Evolutionary conservation across 345 rosid species (phyloP), one percentile per base, ranked within the genome.

Genomic region (Punica granatum): DNA sequence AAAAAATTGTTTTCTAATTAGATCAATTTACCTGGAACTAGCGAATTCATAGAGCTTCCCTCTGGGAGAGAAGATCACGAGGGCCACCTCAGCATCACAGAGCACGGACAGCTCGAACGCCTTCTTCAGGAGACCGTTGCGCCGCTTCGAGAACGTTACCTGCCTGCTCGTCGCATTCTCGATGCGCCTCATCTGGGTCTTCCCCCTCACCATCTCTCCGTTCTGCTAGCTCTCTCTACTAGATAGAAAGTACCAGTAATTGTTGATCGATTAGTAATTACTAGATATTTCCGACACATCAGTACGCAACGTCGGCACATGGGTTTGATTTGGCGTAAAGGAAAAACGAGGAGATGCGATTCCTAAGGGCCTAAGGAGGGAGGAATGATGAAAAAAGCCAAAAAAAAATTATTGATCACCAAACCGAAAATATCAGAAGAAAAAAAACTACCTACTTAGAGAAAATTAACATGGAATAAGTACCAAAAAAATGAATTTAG

Each of bases 141-240:
- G 75, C 54, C 94, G n/a, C 71, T 88, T 88, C 33, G 94, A 88
- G 79, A 88, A 88, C 18, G 94, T 88, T 19, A 88, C 94, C 78
- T 88, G 94, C 78, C 90, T 77, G 77, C 90, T 88, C 69, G 94
- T 77, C 21, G 90, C 86, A 66, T 88, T 88, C 77, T 88, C 94
- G 77, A 88, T 88, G 49, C 90, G 53, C 78, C 79, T 84, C 94
- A 88, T 81, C 74, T 88, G 88, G 7, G 90, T 88, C 76, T 86
- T 88, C 18, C 86, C 88, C 77, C 94, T 82, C 81, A 86, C 94
- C 94, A 88, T 88, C 15, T 51, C 70, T 63, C 44, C 21, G 44
- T 44, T 15, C 68, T 32, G 6, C 37, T 39, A 1, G 6, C 6
- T 61, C 2, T 31, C 14, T 32, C 43, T 18, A 41, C 28, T 28